These are phyloP conservation scores for Vaccinium darrowii DNA, from an alignment of 148 eudicot species.

Conservation along the genomic window DNA sequence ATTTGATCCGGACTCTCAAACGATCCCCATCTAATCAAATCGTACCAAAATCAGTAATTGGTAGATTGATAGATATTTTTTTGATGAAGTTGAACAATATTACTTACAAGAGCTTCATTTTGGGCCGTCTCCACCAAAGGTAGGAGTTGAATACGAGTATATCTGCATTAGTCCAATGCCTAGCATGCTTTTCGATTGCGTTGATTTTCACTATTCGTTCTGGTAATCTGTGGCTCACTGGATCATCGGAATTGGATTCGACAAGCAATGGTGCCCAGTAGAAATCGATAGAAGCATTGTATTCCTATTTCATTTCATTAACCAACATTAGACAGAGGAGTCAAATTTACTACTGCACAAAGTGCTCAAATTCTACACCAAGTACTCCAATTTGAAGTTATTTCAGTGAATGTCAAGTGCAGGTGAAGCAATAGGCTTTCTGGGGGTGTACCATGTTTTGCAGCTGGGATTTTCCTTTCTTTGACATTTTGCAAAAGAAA, in stretches of 20 bases:
- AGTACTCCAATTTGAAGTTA: not conserved
- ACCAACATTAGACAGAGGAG: not conserved
- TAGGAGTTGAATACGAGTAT: constrained; percentile 74
- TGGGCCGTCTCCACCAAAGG: constrained; percentile 82
- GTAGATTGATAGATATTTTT: not conserved
- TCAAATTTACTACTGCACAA: not conserved
- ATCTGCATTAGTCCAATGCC: constrained; percentile 81
- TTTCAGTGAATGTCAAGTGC: not conserved
- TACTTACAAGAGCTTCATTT: constrained; percentile 56
- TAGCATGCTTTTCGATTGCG: constrained; percentile 80
- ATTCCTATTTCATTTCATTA: constrained; percentile 46
- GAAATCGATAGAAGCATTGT: constrained; percentile 80
- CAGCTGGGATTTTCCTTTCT: not conserved
- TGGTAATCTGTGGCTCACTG: constrained; percentile 49
- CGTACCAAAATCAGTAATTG: not conserved
- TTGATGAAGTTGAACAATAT: not conserved
- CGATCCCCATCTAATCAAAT: constrained; percentile 64
- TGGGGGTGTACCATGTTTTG: not conserved
- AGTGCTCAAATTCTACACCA: not conserved
- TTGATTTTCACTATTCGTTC: constrained; percentile 70
- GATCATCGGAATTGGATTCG: constrained; percentile 86
- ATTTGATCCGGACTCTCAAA: constrained; percentile 53
- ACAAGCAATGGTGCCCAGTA: constrained; percentile 90
- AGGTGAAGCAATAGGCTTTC: not conserved
- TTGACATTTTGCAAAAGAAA: too few species aligned